Base-by-base conservation (phyloP, 306 rosid genomes). In the Cucurbita pepo region DNA sequence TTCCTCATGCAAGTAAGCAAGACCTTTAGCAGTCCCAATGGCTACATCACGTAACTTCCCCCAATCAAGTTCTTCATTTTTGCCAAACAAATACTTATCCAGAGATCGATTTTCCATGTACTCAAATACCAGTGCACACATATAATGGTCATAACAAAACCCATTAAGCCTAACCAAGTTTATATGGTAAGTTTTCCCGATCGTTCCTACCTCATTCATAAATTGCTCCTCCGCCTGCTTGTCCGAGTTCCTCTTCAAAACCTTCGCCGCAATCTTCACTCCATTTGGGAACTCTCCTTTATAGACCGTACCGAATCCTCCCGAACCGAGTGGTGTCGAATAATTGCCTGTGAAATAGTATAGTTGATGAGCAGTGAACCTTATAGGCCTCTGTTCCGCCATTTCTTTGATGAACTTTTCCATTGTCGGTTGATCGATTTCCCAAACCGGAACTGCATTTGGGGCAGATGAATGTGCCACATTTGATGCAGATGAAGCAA, bases 1-100 rank as follows among this genome's bases (percentile, higher is more conserved):
- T 59, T 61, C 79, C 79, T 83, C 91, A 52, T 82, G 89, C 65
- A 83, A 75, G 57, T 85, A 85, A 3, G 87, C 79, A 25, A 85
- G 79, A 7, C 83, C 89, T 65, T 77, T 74, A 1, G 91, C 87
- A 3, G 89, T 83, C 7, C 87, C 87, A 30, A 83, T 36, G 4
- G 86, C 86, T 62, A 85, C 82, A 52, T 85, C 82, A 18, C 77
- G 86, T 25, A 83, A 86, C 71, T 67, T 87, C 56, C 74, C 76
- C 41, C 51, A 78, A 41, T 40, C 83, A 47, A 87, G 50, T 16
- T 5, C 16, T 55, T 64, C 53, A 1, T 76, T 54, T 56, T 78
- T 77, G 16, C 63, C 18, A 58, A 85, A 81, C 22, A 85, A 76
- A 58, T 69, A 82, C 78, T 55, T 76, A 62, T 85, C 89, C 22